Evolutionary conservation across 768 basidiomycete genomes (phyloP).

Genomic region (Lactarius deliciosus): DNA sequence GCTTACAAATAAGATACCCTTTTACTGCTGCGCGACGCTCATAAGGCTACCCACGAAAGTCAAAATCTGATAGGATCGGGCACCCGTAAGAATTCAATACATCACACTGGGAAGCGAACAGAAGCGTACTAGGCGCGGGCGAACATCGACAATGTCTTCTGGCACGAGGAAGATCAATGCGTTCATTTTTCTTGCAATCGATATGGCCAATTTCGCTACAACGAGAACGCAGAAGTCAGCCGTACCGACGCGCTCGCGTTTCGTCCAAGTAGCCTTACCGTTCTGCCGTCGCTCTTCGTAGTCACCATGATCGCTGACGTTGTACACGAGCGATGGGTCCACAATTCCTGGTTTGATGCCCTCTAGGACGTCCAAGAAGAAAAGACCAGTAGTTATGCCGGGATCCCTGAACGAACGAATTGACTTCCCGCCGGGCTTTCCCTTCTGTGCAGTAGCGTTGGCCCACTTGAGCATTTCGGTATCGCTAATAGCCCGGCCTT

Average conservation of each 20-base stretch:
- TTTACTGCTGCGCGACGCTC: slow-evolving; percentile 53
- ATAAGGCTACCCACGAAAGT: slow-evolving; percentile 95
- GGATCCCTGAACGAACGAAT: slow-evolving; percentile 97
- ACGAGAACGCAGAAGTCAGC: slow-evolving; percentile 10
- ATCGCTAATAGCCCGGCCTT: slow-evolving; percentile 85
- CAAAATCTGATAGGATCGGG: slow-evolving; percentile 60
- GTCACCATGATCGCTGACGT: slow-evolving; percentile 56
- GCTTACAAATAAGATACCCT: slow-evolving; percentile 16
- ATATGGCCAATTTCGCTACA: slow-evolving; percentile 93
- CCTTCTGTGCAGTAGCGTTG: slow-evolving; percentile 79
- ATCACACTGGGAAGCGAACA: not conserved
- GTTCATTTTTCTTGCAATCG: slow-evolving; percentile 97
- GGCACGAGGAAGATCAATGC: slow-evolving; percentile 95
- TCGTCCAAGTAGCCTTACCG: slow-evolving; percentile 48
- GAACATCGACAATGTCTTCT: slow-evolving; percentile 94
- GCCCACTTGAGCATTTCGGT: slow-evolving; percentile 96
- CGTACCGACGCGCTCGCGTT: not conserved
- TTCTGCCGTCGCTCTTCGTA: slow-evolving; percentile 93
- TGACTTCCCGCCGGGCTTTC: slow-evolving; percentile 53
- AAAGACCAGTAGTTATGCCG: slow-evolving; percentile 80
- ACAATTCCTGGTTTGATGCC: slow-evolving; percentile 93
- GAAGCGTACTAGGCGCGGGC: slow-evolving; percentile 70
- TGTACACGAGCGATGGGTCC: slow-evolving; percentile 76
- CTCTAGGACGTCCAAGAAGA: slow-evolving; percentile 92
- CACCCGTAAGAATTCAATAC: slow-evolving; percentile 5